Evolutionary conservation across 2,329 filamentous ascomycete genomes (phyloP).

Genomic region (Fusarium oxysporum): DNA sequence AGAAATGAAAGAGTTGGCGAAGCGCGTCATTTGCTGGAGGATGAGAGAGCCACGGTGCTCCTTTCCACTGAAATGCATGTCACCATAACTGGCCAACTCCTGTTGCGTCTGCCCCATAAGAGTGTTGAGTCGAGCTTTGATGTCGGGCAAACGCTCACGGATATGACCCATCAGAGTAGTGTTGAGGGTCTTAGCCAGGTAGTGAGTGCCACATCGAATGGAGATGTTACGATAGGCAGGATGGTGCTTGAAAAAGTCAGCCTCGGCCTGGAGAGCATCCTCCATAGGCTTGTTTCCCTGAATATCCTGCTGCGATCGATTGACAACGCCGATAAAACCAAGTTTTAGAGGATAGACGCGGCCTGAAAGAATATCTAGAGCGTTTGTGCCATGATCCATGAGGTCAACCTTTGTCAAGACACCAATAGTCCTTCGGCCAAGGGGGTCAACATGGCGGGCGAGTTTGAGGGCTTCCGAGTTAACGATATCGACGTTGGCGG

Average conservation of each 20-base stretch:
- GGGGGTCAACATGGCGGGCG: slow-evolving; percentile 93
- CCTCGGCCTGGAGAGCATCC: slow-evolving; percentile 88
- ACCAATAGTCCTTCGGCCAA: slow-evolving; percentile 94
- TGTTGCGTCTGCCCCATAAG: slow-evolving; percentile 99
- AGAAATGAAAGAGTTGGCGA: slow-evolving; percentile 96
- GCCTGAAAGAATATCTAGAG: slow-evolving; percentile 95
- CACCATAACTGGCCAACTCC: slow-evolving; percentile 96
- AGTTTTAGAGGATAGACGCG: slow-evolving; percentile 97
- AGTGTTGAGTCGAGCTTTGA: slow-evolving; percentile 97
- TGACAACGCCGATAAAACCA: slow-evolving; percentile 97
- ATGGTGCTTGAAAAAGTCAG: slow-evolving; percentile 97
- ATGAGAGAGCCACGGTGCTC: slow-evolving; percentile 96
- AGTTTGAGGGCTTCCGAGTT: slow-evolving; percentile 98
- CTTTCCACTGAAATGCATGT: slow-evolving; percentile 97
- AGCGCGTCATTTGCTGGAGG: slow-evolving; percentile 96
- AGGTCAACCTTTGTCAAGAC: slow-evolving; percentile 97
- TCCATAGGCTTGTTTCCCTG: slow-evolving; percentile 94
- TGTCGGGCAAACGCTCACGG: slow-evolving; percentile 93
- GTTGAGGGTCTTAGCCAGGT: slow-evolving; percentile 93
- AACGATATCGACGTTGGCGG: slow-evolving; percentile 97
- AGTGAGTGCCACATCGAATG: slow-evolving; percentile 91
- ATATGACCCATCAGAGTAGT: slow-evolving; percentile 96
- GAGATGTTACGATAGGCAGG: slow-evolving; percentile 98
- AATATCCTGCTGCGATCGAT: slow-evolving; percentile 98
- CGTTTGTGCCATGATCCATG: slow-evolving; percentile 99